Base-by-base conservation (phyloP, 768 basidiomycete genomes). In the Piloderma croceum region DNA sequence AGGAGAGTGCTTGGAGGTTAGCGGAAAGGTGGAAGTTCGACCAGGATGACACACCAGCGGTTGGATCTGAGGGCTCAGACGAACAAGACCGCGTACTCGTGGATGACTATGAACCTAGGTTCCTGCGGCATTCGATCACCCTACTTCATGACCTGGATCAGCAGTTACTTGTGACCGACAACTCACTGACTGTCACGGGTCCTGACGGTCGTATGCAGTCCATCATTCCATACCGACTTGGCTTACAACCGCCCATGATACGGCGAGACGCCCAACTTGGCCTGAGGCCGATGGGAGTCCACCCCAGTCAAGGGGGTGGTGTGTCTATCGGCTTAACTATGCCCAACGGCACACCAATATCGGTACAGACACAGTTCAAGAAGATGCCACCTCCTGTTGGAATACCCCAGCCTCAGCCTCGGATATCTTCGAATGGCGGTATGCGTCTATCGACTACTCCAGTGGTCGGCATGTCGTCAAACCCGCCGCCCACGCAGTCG, bases 21-120 rank as follows among this genome's bases (percentile, higher is more conserved):
- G 62, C 68, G 31, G 78, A 81, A 45, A 73, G 73, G 25, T 90
- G 84, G 84, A 66, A 68, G 39, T 88, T 74, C 45, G 86, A 89
- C 49, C 52, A 61, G 6, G 83, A 88, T 41, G 83, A 86, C 45
- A 60, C 51, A 5, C 77, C 80, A 11, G 58, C 71, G 0, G 60
- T 71, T 43, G 78, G 72, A 4, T 70, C 76, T 3, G 70, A 73
- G 34, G 81, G 82, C 9, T 44, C 71, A 4, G 84, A 88, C 12
- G 86, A 87, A 52, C 75, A 80, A 35, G 76, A 81, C 42, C 70
- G 86, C 6, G 57, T 73, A 1, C 60, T 89, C n/a, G 56, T 88
- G 6, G 85, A 90, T 47, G 87, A 89, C 43, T 84, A 72, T 47
- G 72, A 77, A 13, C 38, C 31, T 18, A 80, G 81, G 36, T 75